Evolutionary conservation across 768 basidiomycete genomes (phyloP), one percentile per base, ranked within the genome.

Genomic region (Tephrocybe rancida): DNA sequence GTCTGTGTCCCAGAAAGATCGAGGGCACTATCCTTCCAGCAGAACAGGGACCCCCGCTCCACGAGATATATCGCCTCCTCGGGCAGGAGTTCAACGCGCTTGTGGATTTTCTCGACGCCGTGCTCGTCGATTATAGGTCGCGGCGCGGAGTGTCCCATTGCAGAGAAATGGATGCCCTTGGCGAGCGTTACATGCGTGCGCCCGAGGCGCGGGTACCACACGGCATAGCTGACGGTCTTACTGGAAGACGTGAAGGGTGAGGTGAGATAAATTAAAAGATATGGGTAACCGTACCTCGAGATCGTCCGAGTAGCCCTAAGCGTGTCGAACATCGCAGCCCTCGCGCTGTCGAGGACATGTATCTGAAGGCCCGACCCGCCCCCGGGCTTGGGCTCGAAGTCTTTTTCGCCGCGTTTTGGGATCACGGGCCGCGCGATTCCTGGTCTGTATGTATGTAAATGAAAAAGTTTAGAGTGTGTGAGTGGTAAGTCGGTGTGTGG

Each of bases 391-490:
- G 97, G 97, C 67, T 98, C 96, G 60, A 94, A 98, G 59, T 98
- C 95, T 67, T 99, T 98, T 70, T 98, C 97, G 1, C 97, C 97
- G 24, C 97, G 84, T 69, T 92, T 95, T 5, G 97, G 97, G 46
- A 99, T 95, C 2, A 90, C 76, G 2, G 89, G 90, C 35, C 86
- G 81, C 4, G 72, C 65, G 30, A 70, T 63, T 24, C 67, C 66
- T 50, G 76, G 73, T 18, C 78, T 80, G 54, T 9, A 34, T 35
- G 3, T 19, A 46, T 18, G 48, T 25, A 48, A 53, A 59, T 30
- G 64, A 50, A 50, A 37, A 52, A 50, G 50, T 49, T 52, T 34
- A 37, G 18, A 29, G 19, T 30, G 5, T 14, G 18, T n/a, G n/a
- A n/a, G n/a, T n/a, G n/a, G n/a, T n/a, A n/a, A n/a, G n/a, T n/a